These are phyloP conservation scores for Ascoidea rubescens DNA, from an alignment of 805 yeast species.

Conservation along the genomic window DNA sequence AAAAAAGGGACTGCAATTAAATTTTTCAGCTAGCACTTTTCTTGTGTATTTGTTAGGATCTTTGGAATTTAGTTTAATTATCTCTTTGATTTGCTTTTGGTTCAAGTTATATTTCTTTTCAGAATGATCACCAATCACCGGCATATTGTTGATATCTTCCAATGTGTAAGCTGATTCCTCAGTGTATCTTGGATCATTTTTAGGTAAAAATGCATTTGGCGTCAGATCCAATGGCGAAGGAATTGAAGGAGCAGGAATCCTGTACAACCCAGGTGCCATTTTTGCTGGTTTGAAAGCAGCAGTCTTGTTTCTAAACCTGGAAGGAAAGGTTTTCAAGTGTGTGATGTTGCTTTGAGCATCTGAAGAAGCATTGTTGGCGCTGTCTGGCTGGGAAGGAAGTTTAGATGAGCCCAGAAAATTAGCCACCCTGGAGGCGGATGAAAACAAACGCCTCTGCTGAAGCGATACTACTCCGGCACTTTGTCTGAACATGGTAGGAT, in stretches of 20 bases:
- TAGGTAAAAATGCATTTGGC: constrained; percentile 58
- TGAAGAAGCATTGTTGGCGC: too few species aligned
- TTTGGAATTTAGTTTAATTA: constrained; percentile 34
- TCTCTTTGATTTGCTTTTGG: constrained; percentile 42
- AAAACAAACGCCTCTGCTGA: too few species aligned
- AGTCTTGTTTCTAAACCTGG: constrained; percentile 7
- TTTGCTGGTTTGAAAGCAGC: constrained; percentile 8
- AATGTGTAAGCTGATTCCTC: constrained; percentile 21
- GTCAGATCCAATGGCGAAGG: constrained; percentile 22
- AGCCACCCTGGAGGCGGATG: too few species aligned
- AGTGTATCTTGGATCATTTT: constrained; percentile 39
- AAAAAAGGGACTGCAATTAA: constrained; percentile 34
- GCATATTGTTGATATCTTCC: constrained; percentile 20
- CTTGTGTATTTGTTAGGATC: constrained; percentile 57
- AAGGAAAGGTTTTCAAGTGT: neutral
- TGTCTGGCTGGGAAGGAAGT: too few species aligned
- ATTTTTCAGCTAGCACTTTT: constrained; percentile 45
- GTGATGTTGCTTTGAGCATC: too few species aligned
- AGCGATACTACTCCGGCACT: too few species aligned
- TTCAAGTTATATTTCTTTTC: constrained; percentile 40
- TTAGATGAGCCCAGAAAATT: too few species aligned
- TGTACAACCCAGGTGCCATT: constrained; percentile 10
- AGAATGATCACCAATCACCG: constrained; percentile 20
- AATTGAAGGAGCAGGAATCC: constrained; percentile 10
- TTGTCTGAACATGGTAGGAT: too few species aligned